Base-by-base conservation (phyloP, 2,329 filamentous ascomycete genomes). In the Phialocephala subalpina region DNA sequence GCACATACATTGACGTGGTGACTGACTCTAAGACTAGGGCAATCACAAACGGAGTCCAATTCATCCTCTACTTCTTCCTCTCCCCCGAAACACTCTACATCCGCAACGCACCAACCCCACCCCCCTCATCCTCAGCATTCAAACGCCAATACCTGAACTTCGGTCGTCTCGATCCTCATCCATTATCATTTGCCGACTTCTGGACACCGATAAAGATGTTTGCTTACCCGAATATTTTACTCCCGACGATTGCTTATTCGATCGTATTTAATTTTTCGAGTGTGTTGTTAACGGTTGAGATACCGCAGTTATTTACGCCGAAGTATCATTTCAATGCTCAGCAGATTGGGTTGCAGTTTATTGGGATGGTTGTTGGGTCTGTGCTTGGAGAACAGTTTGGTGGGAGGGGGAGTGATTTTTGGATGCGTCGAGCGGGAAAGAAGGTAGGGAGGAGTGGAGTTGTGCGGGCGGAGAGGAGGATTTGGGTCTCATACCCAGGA, bases 351-450 rank as follows among this genome's bases (percentile, higher is more conserved):
- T 25, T 53, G 8, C 49, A 53, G 29, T 53, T 53, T 25, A 53
- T 53, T 8, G 49, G 49, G 9, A 53, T 53, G 49, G 27, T 53
- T n/a, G 25, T 53, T n/a, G 49, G 49, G 18, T 83, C 82, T 2
- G 73, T 88, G 8, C 77, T 88, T 12, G 87, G 87, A 33, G 87
- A 89, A 73, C 85, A 87, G 71, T 72, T 87, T 6, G 86, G 85
- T 57, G 86, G 86, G 1, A 78, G 80, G 35, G 71, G 83, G 29
- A 85, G 82, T 4, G 86, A 88, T 73, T 77, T 77, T 45, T 88
- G 82, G 82, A 85, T 85, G 80, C 77, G 77, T 53, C 68, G 77
- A 20, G 12, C 57, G 5, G 47, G 47, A 9, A 16, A 16, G 6
- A 12, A 29, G 74, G 78, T 4, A 76, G 78, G 12, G 79, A 78